phyloP scores from a whole-genome alignment of 306 rosid species.

The Vigna nakashimae region DNA sequence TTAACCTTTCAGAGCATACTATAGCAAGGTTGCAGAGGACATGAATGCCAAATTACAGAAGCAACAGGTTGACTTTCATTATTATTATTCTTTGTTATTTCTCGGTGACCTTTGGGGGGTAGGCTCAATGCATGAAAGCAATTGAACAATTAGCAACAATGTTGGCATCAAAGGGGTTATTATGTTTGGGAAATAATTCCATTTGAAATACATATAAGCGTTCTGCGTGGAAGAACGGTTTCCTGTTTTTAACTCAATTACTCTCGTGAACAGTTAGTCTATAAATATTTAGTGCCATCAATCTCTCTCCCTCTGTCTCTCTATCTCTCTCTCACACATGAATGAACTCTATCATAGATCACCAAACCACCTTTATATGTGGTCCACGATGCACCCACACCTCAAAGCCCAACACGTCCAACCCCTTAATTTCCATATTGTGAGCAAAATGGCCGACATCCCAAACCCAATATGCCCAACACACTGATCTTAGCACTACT shows the following conservation, averaged over 20 bases:
- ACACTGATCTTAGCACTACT: no score
- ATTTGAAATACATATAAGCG: conserved; percentile 20
- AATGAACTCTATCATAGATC: no score
- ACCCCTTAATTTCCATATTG: neutral
- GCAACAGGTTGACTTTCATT: conserved; percentile 65
- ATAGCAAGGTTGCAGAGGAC: conserved; percentile 57
- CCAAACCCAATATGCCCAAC: neutral
- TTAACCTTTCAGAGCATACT: conserved; percentile 62
- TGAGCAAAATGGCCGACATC: neutral
- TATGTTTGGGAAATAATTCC: conserved; percentile 19
- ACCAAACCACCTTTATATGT: no score
- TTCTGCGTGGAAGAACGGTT: conserved; percentile 17
- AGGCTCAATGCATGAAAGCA: conserved; percentile 27
- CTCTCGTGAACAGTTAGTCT: neutral
- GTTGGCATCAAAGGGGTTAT: conserved; percentile 32
- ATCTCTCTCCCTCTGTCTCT: no score
- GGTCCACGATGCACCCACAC: neutral
- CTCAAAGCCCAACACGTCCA: neutral
- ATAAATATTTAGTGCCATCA: neutral
- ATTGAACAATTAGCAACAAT: conserved; percentile 12
- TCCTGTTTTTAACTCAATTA: conserved; percentile 7
- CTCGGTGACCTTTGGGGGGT: conserved; percentile 27
- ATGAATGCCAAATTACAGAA: conserved; percentile 62
- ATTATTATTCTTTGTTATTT: conserved; percentile 20
- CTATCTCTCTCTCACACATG: no score